Base-by-base conservation (phyloP, 2,329 filamentous ascomycete species). In the Talaromyces rugulosus region DNA sequence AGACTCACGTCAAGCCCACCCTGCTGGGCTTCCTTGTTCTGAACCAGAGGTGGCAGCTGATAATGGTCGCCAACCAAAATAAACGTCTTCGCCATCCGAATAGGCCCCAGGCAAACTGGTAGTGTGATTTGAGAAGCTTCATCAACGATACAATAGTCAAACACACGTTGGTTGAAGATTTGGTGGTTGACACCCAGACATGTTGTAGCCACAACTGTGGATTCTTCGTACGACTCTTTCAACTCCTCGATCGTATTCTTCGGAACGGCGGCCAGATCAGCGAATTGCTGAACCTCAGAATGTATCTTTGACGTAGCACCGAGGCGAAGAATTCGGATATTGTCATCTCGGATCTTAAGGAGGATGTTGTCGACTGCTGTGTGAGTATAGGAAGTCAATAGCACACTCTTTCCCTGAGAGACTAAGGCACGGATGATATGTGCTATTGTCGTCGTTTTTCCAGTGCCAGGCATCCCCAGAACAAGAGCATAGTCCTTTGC, bases 131-230 rank as follows among this genome's bases (percentile, higher is more conserved):
- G 95, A 2, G 93, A 97, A 0, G 95, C 95, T 76, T 99, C 95
- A 67, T 99, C 95, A 4, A 99, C 94, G 65, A 99, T 98, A 72
- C 95, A 99, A 72, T 97, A 98, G 76, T 99, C 95, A 68, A 99
- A 99, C 0, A 89, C 87, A 4, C 95, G 89, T 71, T 94, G 90
- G 61, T 86, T 89, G 77, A 99, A 98, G 8, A 99, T 80, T 2
- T 88, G 84, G 73, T 99, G 95, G 68, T 89, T 94, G 72, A 97
- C 91, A 2, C 93, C 92, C 30, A 99, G 83, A 71, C 95, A 99
- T 0, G 95, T 98, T 0, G 95, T 97, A 4, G 94, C 95, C 3
- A 99, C 95, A 31, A 99, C 88, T 1, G 90, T 90, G 2, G 90
- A 91, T 56, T 89, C 87, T 72, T 95, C 90, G 85, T 95, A 98